phyloP scores from a whole-genome alignment of 352 stramenopile species.

The Pythium volutum region DNA sequence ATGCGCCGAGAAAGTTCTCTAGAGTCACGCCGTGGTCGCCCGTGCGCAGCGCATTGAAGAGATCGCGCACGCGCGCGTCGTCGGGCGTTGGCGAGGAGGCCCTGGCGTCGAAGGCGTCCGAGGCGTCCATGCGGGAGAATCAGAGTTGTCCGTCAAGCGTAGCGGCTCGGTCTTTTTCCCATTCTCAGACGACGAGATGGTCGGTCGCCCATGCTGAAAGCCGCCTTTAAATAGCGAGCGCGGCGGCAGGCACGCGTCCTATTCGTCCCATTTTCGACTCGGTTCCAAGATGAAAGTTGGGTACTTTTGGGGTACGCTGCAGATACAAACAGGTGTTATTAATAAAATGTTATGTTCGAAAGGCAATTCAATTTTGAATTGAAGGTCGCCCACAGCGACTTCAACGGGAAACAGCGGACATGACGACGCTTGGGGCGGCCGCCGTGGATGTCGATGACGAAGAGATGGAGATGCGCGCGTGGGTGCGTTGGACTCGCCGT shows the following conservation, averaged over 20 bases:
- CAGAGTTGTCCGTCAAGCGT: no score
- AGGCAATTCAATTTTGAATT: conserved; percentile 23
- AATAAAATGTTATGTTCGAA: background rate
- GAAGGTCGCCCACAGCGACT: conserved; percentile 6
- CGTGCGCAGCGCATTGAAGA: conserved; percentile 52
- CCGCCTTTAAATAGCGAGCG: background rate
- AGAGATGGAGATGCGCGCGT: conserved; percentile 21
- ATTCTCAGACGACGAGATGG: no score
- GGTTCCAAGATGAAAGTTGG: background rate
- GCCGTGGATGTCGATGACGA: conserved; percentile 8
- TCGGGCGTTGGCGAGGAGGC: conserved; percentile 22
- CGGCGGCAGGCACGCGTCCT: background rate
- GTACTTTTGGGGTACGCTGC: background rate
- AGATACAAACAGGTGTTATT: conserved; percentile 19
- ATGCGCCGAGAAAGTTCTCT: conserved; percentile 34
- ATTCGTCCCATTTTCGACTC: background rate
- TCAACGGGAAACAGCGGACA: conserved; percentile 8
- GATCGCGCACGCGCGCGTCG: conserved; percentile 37
- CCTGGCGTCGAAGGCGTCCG: no score
- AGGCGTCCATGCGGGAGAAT: no score
- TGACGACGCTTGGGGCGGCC: background rate
- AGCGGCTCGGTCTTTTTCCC: no score
- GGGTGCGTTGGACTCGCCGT: conserved; percentile 12
- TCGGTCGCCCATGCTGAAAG: no score
- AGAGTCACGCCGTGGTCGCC: conserved; percentile 52